These are phyloP conservation scores for Pichia cactophila DNA, from an alignment of 1,139 yeast species.

Conservation along the genomic window DNA sequence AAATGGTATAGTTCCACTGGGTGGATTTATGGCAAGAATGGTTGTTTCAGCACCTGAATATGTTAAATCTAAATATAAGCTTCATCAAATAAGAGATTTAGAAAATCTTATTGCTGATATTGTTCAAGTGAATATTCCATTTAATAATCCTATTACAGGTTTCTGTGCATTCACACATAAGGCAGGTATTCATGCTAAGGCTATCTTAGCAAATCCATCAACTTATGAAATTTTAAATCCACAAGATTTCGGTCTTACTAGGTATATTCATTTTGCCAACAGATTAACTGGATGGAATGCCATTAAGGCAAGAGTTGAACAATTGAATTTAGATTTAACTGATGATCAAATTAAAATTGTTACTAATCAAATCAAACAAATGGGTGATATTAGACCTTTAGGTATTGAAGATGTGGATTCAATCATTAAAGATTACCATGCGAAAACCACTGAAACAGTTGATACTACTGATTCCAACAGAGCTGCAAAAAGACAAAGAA, in stretches of 20 bases:
- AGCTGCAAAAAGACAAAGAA: slow-evolving; percentile 23
- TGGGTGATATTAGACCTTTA: slow-evolving; percentile 56
- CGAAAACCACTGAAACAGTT: slow-evolving; percentile 28
- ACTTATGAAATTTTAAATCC: slow-evolving; percentile 53
- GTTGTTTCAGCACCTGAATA: slow-evolving; percentile 53
- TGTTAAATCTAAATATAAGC: slow-evolving; percentile 48
- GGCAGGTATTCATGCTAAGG: slow-evolving; percentile 58
- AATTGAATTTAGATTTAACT: slow-evolving; percentile 48
- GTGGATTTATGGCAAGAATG: slow-evolving; percentile 59
- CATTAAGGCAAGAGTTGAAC: slow-evolving; percentile 58
- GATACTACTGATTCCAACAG: slow-evolving; percentile 10
- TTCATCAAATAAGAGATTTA: slow-evolving; percentile 47
- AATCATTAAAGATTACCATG: slow-evolving; percentile 41
- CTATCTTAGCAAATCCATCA: slow-evolving; percentile 52
- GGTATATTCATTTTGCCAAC: slow-evolving; percentile 54
- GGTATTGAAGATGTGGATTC: slow-evolving; percentile 44
- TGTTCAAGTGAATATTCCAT: slow-evolving; percentile 51
- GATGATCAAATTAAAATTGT: slow-evolving; percentile 53
- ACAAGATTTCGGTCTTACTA: slow-evolving; percentile 48
- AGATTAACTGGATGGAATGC: slow-evolving; percentile 58
- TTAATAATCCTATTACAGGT: slow-evolving; percentile 55
- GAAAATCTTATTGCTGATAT: slow-evolving; percentile 53
- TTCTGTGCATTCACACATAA: slow-evolving; percentile 58
- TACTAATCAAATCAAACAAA: slow-evolving; percentile 44
- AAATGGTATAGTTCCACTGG: slow-evolving; percentile 53